Conservation (phyloP, 352 stramenopile genomes). For the Phytopythium vexans region DNA sequence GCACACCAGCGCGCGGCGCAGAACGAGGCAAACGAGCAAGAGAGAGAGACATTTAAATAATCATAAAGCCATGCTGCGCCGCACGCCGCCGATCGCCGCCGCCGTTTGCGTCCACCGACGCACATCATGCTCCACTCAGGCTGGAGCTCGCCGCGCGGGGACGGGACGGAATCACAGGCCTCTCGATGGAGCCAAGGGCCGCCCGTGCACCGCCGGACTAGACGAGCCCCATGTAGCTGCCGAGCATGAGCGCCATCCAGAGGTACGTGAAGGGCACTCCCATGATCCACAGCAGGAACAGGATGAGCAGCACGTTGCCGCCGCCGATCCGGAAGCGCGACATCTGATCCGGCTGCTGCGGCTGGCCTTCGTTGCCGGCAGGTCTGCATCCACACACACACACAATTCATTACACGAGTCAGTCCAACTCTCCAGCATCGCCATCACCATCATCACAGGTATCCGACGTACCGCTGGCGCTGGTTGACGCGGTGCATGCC, state of each 20-base stretch:
- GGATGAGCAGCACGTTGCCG: slow-evolving; percentile 69
- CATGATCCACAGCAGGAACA: slow-evolving; percentile 80
- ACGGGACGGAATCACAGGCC: not conserved
- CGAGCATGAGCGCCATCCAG: slow-evolving; percentile 76
- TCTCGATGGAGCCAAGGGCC: not conserved
- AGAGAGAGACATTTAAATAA: slow-evolving; percentile 1
- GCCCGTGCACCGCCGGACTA: slow-evolving; percentile 9
- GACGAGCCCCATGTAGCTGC: slow-evolving; percentile 70
- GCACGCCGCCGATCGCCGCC: not conserved
- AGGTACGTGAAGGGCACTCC: slow-evolving; percentile 76
- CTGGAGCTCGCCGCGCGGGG: not conserved
- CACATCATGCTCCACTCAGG: not conserved
- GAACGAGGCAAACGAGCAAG: no score
- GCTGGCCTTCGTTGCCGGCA: not conserved
- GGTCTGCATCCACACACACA: not conserved
- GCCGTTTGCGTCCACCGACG: not conserved
- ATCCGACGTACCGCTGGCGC: slow-evolving; percentile 36
- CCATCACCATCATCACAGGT: not conserved
- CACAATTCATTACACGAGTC: not conserved
- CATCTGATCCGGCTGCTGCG: slow-evolving; percentile 21
- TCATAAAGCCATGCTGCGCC: not conserved
- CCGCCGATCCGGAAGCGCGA: slow-evolving; percentile 64
- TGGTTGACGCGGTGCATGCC: slow-evolving; percentile 45
- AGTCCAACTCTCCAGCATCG: not conserved
- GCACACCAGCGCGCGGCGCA: no score